Evolutionary conservation across 2,329 filamentous ascomycete genomes (phyloP), one percentile per base, ranked within the genome.

Genomic region (Fusarium aywerte): DNA sequence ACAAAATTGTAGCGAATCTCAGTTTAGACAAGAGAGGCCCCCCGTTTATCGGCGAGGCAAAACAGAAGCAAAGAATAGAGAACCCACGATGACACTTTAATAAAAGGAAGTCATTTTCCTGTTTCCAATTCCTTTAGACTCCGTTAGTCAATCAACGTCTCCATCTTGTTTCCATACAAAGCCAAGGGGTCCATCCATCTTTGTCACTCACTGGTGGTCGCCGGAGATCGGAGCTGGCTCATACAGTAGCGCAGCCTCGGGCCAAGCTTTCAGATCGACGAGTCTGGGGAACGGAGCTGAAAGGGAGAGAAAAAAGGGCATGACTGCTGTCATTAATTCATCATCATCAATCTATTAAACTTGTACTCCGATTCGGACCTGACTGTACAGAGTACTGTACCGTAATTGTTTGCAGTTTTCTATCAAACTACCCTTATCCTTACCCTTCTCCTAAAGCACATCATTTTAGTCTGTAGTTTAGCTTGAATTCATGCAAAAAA

Each of bases 151-250:
- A 23, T 45, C 40, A 18, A 43, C 21, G 39, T 45, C 40, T 21
- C 39, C 50, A 35, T 48, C n/a, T 7, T 18, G n/a, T n/a, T n/a
- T n/a, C n/a, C n/a, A n/a, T n/a, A n/a, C 10, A 16, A 25, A 33
- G 31, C 32, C 32, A 48, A 25, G 21, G 32, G 23, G 20, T 23
- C 45, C 31, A 36, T 48, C 21, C 45, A 36, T 48, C 45, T 27
- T 48, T 36, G 31, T 48, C n/a, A n/a, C n/a, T n/a, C n/a, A 18
- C 12, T 36, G 10, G 15, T 16, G 18, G 20, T 44, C 36, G 57
- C 66, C 66, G 62, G 66, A 45, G 49, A 67, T 69, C 66, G 66
- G 65, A 68, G 66, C 39, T 62, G 49, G 66, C 65, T 68, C 65
- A 68, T 35, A 62, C 48, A 54, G 49, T 51, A 55, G 56, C 23